Evolutionary conservation across 1,284 basidiomycete species (phyloP).

Genomic region (Leccinum holopus): DNA sequence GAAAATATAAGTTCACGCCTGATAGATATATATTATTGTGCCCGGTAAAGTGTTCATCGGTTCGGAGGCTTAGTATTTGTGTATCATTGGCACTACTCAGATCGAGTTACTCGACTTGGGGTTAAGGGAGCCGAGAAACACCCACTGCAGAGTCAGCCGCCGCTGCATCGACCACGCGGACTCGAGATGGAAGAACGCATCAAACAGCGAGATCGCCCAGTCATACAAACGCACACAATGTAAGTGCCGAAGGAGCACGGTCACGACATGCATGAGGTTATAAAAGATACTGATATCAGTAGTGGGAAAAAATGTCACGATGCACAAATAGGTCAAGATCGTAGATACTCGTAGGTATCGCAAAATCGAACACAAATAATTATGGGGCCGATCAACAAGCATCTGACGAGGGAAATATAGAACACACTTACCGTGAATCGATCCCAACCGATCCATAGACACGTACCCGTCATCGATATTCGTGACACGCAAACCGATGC

Average conservation of each 20-base stretch:
- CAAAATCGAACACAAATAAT: background rate
- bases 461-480: background rate
- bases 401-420: background rate
- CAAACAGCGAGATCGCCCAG: background rate
- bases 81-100: background rate
- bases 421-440: background rate
- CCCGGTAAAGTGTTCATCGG: background rate
- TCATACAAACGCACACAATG: background rate
- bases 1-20: too few species aligned
- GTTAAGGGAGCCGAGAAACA: background rate
- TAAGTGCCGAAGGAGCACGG: background rate
- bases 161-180: background rate
- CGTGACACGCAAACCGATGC: background rate
- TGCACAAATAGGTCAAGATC: background rate
- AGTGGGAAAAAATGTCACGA: background rate
- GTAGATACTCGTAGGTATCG: background rate
- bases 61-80: background rate
- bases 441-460: background rate
- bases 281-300: background rate
- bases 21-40: background rate
- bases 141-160: background rate
- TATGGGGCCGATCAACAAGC: background rate
- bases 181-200: background rate
- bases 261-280: background rate
- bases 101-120: background rate